Conservation (phyloP, 1,284 basidiomycete genomes). For the Puccinia polysora region DNA sequence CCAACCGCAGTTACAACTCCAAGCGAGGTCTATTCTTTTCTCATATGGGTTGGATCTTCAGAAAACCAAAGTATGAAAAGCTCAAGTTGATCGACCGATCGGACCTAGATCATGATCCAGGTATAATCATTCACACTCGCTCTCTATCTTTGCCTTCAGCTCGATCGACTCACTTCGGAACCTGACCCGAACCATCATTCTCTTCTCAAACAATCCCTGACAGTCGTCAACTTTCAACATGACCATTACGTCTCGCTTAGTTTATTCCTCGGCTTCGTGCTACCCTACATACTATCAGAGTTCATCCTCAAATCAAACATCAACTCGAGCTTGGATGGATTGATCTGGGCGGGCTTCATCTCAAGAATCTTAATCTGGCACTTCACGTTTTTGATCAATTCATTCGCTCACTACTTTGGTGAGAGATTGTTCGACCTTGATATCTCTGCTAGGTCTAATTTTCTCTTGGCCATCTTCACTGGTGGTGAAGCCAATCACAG, state of each 20-base stretch:
- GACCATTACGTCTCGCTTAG: constrained; percentile 58
- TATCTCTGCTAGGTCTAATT: constrained; percentile 68
- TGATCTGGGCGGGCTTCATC: constrained; percentile 66
- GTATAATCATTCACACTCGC: constrained; percentile 55
- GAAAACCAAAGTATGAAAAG: constrained; percentile 65
- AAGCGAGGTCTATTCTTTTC: constrained; percentile 68
- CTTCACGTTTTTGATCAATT: constrained; percentile 73
- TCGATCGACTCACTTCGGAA: neutral
- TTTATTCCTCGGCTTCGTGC: constrained; percentile 50
- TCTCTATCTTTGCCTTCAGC: neutral
- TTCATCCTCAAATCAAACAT: constrained; percentile 61
- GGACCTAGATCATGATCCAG: constrained; percentile 67
- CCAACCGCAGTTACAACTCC: constrained; percentile 60
- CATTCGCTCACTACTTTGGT: constrained; percentile 73
- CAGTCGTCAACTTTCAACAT: constrained; percentile 71
- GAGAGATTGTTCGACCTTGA: constrained; percentile 72
- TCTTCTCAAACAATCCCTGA: neutral
- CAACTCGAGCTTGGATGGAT: constrained; percentile 60
- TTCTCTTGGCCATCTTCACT: constrained; percentile 67
- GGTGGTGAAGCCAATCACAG: constrained; percentile 75
- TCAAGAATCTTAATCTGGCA: constrained; percentile 65
- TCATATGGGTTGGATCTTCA: constrained; percentile 80
- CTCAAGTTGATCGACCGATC: constrained; percentile 64
- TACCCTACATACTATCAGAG: constrained; percentile 62
- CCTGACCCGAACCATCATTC: neutral